Conservation (phyloP, 306 rosid genomes). For the Citrullus mucosospermus region DNA sequence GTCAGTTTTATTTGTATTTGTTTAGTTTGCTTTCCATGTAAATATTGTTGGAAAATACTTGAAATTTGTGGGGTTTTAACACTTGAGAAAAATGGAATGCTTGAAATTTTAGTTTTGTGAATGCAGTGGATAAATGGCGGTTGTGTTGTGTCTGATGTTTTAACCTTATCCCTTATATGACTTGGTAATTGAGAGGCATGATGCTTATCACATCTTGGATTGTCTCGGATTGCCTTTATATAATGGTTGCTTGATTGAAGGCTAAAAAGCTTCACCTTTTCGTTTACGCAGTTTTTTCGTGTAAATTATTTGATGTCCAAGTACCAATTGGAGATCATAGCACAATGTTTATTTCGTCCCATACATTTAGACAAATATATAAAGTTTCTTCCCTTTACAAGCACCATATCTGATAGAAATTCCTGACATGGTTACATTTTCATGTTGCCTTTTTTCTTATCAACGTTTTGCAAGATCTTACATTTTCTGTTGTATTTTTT, state of each 20-base stretch:
- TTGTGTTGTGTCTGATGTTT: not conserved
- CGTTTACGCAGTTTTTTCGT: not conserved
- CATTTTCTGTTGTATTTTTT: not conserved
- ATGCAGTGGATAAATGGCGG: not conserved
- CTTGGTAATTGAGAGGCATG: not conserved
- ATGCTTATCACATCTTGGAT: not conserved
- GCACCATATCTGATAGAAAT: not conserved
- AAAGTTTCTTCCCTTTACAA: not conserved
- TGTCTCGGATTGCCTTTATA: not conserved
- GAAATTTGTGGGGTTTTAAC: not conserved
- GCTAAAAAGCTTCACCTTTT: not conserved
- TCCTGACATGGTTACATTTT: too few relatives aligned
- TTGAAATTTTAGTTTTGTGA: not conserved
- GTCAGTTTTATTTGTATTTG: not conserved
- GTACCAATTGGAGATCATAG: not conserved
- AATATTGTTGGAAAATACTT: not conserved
- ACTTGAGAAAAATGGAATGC: not conserved
- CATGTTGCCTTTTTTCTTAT: not conserved
- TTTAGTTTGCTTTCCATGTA: not conserved
- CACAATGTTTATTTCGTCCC: not conserved
- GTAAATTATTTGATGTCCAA: not conserved
- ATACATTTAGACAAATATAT: not conserved
- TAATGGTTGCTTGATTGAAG: not conserved
- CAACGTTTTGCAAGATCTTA: not conserved
- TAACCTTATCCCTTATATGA: not conserved